Base-by-base conservation (phyloP, 352 stramenopile genomes). In the Aphanomyces invadans region DNA sequence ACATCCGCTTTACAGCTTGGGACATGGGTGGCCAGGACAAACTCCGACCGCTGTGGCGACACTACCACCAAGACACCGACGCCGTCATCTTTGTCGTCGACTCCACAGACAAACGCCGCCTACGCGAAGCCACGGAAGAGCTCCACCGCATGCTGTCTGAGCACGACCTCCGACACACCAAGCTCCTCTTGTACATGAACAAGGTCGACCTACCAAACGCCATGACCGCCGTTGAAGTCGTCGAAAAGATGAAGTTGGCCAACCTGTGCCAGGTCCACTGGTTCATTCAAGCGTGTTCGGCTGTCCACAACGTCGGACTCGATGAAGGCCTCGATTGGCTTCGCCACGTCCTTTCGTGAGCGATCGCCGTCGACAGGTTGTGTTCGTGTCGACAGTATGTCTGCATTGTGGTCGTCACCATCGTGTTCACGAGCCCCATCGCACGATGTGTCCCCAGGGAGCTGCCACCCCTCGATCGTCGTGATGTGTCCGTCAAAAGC, bases 71-170 rank as follows among this genome's bases (percentile, higher is more conserved):
- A 3, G 70, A 78, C 57, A 78, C 77, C 0, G 72, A 90, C 52
- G 87, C 71, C 2, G 54, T 95, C n/a, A 91, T 96, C 65, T 96
- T 89, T 59, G 84, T 95, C 26, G 73, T 95, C 26, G 86, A 95
- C 54, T 80, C 75, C 2, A 72, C 69, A 28, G 83, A 93, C 73
- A 57, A 53, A 0, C 56, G 71, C 36, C 74, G 81, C 19, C 68
- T 95, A 5, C 71, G 79, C n/a, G 71, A 79, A 54, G 80, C 80
- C 1, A 55, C 66, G 0, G 51, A 70, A 10, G 76, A 87, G 44
- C 59, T 89, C 9, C 52, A 78, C 11, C 54, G 59, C 0, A 70
- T 88, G 19, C 72, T 89, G 21, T 46, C 78, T 4, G 60, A 81
- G 33, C 62, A 83, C 2, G 69, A 73, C 11, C 68, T 88, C 17